Evolutionary conservation across 768 basidiomycete species (phyloP).

Genomic region (Mycena indigotica): DNA sequence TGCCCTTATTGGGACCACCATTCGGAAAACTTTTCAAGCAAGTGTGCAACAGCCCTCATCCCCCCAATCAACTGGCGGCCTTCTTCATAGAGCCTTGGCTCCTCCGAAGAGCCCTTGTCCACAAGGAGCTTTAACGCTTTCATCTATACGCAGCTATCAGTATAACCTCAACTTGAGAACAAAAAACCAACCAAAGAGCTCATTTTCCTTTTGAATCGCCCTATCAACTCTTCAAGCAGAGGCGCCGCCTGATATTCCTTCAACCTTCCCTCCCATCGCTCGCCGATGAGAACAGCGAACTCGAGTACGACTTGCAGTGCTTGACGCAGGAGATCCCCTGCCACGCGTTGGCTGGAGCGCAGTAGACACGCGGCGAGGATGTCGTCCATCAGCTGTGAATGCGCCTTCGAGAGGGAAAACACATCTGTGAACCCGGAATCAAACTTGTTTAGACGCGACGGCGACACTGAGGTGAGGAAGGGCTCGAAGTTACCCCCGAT

Average conservation of each 20-base stretch:
- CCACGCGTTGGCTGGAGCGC: conserved; percentile 64
- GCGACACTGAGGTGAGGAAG: conserved; percentile 53
- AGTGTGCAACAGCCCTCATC: conserved; percentile 13
- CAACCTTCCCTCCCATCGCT: conserved; percentile 53
- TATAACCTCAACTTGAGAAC: conserved; percentile 9
- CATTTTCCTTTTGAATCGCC: conserved; percentile 58
- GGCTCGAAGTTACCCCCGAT: conserved; percentile 76
- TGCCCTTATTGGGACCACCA: conserved; percentile 12
- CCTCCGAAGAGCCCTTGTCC: conserved; percentile 45
- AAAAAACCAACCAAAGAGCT: conserved; percentile 52
- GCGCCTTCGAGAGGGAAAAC: conserved; percentile 67
- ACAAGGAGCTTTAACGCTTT: conserved; percentile 56
- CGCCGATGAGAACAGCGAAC: conserved; percentile 65
- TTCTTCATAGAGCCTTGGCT: not conserved
- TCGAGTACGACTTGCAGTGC: conserved; percentile 68
- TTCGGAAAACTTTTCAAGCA: conserved; percentile 14
- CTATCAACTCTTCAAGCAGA: conserved; percentile 54
- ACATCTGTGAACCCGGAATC: conserved; percentile 55
- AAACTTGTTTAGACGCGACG: conserved; percentile 1
- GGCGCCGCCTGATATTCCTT: conserved; percentile 69
- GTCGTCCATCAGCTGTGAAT: conserved; percentile 71
- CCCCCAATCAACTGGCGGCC: conserved; percentile 12
- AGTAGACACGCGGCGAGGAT: conserved; percentile 77
- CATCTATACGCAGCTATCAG: conserved; percentile 38
- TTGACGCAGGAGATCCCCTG: conserved; percentile 64